Percentiles rank a stretch among this genome's conserved stretches.
phyloP scores from a whole-genome alignment of 2,329 filamentous ascomycete species.

The Chlorencoelia australis region DNA sequence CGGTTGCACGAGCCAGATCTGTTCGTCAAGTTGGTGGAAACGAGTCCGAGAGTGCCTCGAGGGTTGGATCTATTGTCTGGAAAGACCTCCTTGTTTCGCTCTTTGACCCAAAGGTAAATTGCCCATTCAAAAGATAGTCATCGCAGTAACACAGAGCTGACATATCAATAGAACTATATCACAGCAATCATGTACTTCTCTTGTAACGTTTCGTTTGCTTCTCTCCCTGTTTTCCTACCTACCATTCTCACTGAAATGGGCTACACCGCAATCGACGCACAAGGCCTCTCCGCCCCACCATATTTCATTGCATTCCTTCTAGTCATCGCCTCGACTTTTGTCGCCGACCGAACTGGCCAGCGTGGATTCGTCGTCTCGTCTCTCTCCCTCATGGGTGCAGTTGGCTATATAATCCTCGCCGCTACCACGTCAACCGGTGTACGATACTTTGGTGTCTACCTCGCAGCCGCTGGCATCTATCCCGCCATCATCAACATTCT shows the following conservation, averaged over 20 bases:
- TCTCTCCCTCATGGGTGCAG: conserved; percentile 45
- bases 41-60: conserved; percentile 36
- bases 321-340: conserved; percentile 48
- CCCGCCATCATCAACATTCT: conserved; percentile 61
- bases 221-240: conserved; percentile 54
- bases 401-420: conserved; percentile 57
- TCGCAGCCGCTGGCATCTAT: conserved; percentile 53
- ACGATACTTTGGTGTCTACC: conserved; percentile 38
- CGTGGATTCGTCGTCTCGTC: conserved; percentile 49
- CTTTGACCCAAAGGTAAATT: conserved; percentile 35
- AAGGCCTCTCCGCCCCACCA: conserved; percentile 62
- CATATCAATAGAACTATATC: conserved; percentile 33
- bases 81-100: conserved; percentile 38
- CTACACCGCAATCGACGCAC: conserved; percentile 54
- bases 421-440: conserved; percentile 36
- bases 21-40: conserved; percentile 42
- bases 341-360: conserved; percentile 57
- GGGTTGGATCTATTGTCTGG: conserved; percentile 36
- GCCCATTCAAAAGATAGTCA: no score
- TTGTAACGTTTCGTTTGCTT: conserved; percentile 56
- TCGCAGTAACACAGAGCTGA: conserved; percentile 28
- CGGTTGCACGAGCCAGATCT: conserved; percentile 43
- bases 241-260: conserved; percentile 57
- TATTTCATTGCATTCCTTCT: conserved; percentile 60
- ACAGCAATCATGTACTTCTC: conserved; percentile 44